Percentiles rank a stretch among this genome's conserved stretches.
These are phyloP conservation scores for Cephaloascus albidus DNA, from an alignment of 805 yeast genomes.

Conservation along the genomic window DNA sequence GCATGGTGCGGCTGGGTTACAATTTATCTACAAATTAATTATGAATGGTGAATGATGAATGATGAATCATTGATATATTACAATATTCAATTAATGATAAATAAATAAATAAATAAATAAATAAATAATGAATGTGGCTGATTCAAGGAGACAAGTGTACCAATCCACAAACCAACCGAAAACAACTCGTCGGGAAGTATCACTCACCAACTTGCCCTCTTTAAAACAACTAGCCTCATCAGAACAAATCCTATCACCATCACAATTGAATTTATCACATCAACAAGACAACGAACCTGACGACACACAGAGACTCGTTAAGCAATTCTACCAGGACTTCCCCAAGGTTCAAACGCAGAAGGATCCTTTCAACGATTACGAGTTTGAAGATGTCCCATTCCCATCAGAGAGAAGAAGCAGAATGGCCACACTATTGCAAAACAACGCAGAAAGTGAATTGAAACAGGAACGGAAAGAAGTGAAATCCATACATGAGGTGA, in stretches of 20 bases:
- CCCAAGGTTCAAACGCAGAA: background rate
- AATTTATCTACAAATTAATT: too few relatives aligned
- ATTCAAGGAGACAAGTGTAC: background rate
- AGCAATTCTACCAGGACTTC: conserved; percentile 1
- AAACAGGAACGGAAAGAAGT: too few relatives aligned
- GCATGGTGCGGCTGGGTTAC: too few relatives aligned
- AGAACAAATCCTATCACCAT: too few relatives aligned
- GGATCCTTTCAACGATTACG: background rate
- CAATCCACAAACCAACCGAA: too few relatives aligned
- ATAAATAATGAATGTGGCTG: background rate
- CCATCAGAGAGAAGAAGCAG: background rate
- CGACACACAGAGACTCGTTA: background rate
- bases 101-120: too few relatives aligned
- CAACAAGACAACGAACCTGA: background rate
- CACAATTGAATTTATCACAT: too few relatives aligned
- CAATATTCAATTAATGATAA: too few relatives aligned
- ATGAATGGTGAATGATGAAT: too few relatives aligned
- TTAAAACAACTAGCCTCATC: background rate
- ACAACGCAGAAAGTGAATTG: background rate
- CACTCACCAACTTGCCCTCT: background rate
- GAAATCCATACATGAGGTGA: background rate
- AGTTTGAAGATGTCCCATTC: background rate
- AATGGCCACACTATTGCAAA: background rate
- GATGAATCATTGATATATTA: too few relatives aligned
- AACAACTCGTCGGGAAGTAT: too few relatives aligned